Conservation (phyloP, 345 rosid genomes). For the Hibiscus syriacus region DNA sequence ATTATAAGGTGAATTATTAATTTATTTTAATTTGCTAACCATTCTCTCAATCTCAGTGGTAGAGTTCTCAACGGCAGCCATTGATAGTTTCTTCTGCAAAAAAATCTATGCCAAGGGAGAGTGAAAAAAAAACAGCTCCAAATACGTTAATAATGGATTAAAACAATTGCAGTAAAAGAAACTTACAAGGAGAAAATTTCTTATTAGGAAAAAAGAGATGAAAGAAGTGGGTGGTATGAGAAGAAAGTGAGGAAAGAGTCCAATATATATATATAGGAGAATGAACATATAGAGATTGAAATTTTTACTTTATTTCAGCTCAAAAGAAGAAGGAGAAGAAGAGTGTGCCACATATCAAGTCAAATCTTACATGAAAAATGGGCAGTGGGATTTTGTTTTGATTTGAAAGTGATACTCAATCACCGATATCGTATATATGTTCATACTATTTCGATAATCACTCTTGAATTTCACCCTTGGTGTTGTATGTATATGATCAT, state of each 20-base stretch:
- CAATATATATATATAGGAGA: constrained; percentile 27
- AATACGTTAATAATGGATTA: not conserved
- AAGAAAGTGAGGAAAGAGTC: not conserved
- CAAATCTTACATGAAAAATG: constrained; percentile 19
- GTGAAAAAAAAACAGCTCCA: not conserved
- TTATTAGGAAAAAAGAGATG: constrained; percentile 11
- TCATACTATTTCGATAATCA: constrained; percentile 23
- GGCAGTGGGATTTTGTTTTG: constrained; percentile 18
- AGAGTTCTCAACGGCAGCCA: constrained; percentile 34
- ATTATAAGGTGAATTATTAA: not conserved
- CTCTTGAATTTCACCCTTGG: constrained; percentile 28
- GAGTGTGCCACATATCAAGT: not conserved
- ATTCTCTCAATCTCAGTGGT: constrained; percentile 24
- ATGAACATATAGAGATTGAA: not conserved
- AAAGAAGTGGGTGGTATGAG: constrained; percentile 4
- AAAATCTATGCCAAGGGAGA: not conserved
- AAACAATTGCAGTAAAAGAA: not conserved
- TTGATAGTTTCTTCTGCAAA: constrained; percentile 32
- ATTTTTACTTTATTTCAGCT: no score
- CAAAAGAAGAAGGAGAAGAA: no score
- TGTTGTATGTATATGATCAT: not conserved
- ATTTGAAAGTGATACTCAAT: constrained; percentile 17
- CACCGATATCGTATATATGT: not conserved
- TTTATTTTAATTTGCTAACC: constrained; percentile 20
- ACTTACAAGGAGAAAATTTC: not conserved